These are phyloP conservation scores for Diaporthe australafricana DNA, from an alignment of 2,329 filamentous ascomycete species.

Conservation along the genomic window DNA sequence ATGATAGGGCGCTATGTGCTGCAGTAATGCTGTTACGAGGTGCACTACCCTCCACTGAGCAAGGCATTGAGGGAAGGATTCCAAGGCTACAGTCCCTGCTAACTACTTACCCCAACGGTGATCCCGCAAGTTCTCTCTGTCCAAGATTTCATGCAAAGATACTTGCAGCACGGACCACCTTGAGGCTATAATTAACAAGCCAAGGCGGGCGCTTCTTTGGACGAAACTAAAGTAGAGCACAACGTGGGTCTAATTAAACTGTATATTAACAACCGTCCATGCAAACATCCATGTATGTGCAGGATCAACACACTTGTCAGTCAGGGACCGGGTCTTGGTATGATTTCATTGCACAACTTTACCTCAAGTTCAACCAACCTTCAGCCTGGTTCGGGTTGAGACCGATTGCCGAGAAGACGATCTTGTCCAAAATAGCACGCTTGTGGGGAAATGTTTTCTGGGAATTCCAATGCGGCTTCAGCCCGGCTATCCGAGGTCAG, in stretches of 20 bases:
- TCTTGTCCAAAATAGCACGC: neutral
- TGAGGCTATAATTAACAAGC: neutral
- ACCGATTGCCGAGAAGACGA: constrained; percentile 6
- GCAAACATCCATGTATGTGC: constrained; percentile 2
- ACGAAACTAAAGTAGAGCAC: constrained; percentile 16
- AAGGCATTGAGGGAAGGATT: neutral
- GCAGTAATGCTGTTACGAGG: neutral
- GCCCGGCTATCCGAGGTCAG: neutral
- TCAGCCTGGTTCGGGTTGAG: neutral
- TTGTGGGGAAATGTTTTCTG: neutral
- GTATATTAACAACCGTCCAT: constrained; percentile 1
- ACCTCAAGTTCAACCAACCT: neutral
- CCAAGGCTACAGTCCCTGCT: neutral
- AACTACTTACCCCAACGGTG: neutral
- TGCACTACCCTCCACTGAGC: neutral
- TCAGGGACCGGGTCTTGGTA: neutral
- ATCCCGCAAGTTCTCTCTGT: neutral
- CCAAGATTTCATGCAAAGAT: constrained; percentile 6
- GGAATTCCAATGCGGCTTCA: neutral
- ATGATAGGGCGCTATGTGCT: neutral
- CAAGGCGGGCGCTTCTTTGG: constrained; percentile 4
- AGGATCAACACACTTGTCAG: neutral
- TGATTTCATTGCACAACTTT: neutral
- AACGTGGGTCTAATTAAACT: constrained; percentile 15
- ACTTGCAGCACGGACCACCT: constrained; percentile 5